Conservation (phyloP, 192 early-diverging fungal genomes). For the Haplosporangium gracile region DNA sequence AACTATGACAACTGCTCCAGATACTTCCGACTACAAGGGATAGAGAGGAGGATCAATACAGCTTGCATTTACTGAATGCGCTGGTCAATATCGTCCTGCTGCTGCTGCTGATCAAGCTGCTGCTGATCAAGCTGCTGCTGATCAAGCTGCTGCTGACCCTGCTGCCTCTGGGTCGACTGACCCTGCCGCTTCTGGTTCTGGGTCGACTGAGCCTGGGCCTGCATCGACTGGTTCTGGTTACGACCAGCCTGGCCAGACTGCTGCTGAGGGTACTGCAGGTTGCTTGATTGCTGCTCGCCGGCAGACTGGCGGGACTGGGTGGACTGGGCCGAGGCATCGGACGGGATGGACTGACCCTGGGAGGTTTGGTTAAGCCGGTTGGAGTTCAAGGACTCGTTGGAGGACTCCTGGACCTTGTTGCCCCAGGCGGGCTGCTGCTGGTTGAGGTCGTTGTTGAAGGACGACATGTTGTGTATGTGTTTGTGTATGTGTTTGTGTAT, state of each 20-base stretch:
- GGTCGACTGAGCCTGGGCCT: background rate
- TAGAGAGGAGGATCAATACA: background rate
- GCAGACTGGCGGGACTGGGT: background rate
- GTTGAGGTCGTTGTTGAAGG: background rate
- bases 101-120: background rate
- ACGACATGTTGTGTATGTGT: conserved; percentile 3
- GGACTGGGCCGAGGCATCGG: conserved; percentile 17
- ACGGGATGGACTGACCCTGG: background rate
- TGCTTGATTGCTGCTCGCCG: conserved; percentile 5
- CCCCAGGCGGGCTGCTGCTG: conserved; percentile 6
- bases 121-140: background rate
- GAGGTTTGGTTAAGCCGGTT: background rate
- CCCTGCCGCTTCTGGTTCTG: conserved; percentile 9
- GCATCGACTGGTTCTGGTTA: conserved; percentile 11
- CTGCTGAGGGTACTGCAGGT: conserved; percentile 3
- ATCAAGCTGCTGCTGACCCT: background rate
- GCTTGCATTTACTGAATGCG: background rate
- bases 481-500: conserved; percentile 1
- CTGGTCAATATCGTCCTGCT: conserved; percentile 1
- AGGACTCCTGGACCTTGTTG: conserved; percentile 15
- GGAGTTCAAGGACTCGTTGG: background rate
- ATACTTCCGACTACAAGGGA: background rate
- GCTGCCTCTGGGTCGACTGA: background rate
- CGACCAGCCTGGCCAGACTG: conserved; percentile 4
- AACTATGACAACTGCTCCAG: background rate